Base-by-base conservation (phyloP, 345 rosid species). In the Lepidium aucheri region DNA sequence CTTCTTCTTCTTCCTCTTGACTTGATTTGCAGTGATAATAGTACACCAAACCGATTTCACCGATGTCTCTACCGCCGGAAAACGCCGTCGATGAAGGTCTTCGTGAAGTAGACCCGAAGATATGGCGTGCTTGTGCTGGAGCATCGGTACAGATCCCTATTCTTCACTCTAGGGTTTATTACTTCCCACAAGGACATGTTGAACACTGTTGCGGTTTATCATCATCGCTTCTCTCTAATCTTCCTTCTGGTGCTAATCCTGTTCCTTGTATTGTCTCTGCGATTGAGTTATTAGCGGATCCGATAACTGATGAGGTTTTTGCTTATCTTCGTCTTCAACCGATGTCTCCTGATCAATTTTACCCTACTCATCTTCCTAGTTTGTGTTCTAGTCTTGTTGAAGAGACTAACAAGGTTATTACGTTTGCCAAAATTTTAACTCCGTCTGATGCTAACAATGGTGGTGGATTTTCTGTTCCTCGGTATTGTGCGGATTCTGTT, bases 401-500 rank as follows among this genome's bases (percentile, higher is more conserved):
- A 1, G 78, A 71, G 5, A 9, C 5, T 3, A 81, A 72, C 16
- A 76, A 74, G 82, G 65, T 88, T 26, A 33, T 67, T 32, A 74
- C 88, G 17, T 88, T 84, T 44, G 90, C 97, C 0, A 94, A 94
- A 81, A 76, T 82, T 42, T 54, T 94, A 8, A 90, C 96, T 47
- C 87, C 95, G 36, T 88, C 97, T 0, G 99, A 94, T 63, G 99
- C 99, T 11, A 90, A 93, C 67, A 90, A 88, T 28, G 97, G 97
- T 9, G 99, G 99, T 5, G 96, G 99, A 0, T 93, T 93, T 78
- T 93, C 97, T 9, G 99, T 94, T 39, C 99, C 95, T 24, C 80
- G 96, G 46, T 90, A 80, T 64, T 94, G 99, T 26, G 99, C 96
- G 0, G 99, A 90, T 60, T 82, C 88, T 0, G 82, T 94, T 6